Evolutionary conservation across 2,329 filamentous ascomycete genomes (phyloP), one percentile per base, ranked within the genome.

Genomic region (Teratosphaeria destructans): DNA sequence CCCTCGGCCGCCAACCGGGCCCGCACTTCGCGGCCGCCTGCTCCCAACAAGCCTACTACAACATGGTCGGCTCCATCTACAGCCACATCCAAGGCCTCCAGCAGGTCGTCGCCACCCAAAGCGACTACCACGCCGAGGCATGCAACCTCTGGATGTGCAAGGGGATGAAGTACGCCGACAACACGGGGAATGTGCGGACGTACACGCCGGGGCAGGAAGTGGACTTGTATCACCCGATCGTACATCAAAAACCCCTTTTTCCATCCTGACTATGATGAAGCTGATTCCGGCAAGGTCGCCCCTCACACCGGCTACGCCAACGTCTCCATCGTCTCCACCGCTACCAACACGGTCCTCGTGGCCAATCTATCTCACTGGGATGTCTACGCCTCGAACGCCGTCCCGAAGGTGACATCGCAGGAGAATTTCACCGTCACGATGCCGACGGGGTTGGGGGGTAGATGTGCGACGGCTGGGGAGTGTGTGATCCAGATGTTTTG

Each of bases 401-500:
- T 71, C 2, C 71, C 75, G 16, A 75, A 79, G 59, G 72, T 75
- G 0, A 67, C 69, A 11, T 73, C 78, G 61, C 74, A 83, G 70
- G 78, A 75, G 59, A 70, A 71, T 54, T 84, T 83, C 73, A 73
- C 72, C 62, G 72, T 85, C 68, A 83, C 77, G 58, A 81, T 85
- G 66, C 82, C 82, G 5, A 65, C 67, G 39, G 75, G 79, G 64
- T 71, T 83, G 54, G 74, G 74, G 59, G 68, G 66, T 61, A 68
- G 78, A 63, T 82, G 79, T 66, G 68, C 76, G 43, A 76, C 71
- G 11, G 76, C 77, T 23, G 82, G 82, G 52, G 71, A 73, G 60
- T 81, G 81, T 66, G 81, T 81, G 3, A 75, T 86, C 54, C 83
- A 86, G 71, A 85, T 83, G 82, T 85, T 76, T 71, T 86, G 83